These are phyloP conservation scores for Akebia trifoliata DNA, from an alignment of 164 flowering plant genomes.

Conservation along the genomic window DNA sequence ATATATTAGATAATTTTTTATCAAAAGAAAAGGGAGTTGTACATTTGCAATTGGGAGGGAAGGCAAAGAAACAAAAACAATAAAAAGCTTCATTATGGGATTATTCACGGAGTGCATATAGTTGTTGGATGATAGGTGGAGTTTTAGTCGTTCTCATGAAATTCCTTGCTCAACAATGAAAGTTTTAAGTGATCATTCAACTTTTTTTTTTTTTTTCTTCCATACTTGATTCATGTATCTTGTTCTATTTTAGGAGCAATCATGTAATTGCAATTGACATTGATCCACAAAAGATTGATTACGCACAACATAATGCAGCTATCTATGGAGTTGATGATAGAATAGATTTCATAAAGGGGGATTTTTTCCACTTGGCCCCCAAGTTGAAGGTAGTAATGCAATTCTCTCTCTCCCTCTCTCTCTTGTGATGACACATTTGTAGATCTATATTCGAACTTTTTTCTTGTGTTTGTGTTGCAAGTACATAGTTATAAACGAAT, in stretches of 20 bases:
- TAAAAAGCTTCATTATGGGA: too few species aligned
- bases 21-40: too few species aligned
- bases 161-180: neutral
- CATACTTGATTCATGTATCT: neutral
- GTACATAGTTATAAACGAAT: too few species aligned
- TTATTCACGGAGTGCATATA: too few species aligned
- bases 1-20: too few species aligned
- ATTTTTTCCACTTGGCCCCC: slow-evolving; percentile 63
- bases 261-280: slow-evolving; percentile 91
- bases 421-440: neutral
- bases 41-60: too few species aligned
- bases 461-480: too few species aligned
- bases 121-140: too few species aligned
- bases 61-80: too few species aligned
- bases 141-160: too few species aligned
- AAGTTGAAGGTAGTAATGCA: slow-evolving; percentile 57
- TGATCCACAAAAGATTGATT: slow-evolving; percentile 75
- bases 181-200: neutral
- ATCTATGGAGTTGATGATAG: slow-evolving; percentile 68
- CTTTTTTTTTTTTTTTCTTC: too few species aligned
- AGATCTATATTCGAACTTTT: too few species aligned
- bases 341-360: slow-evolving; percentile 77
- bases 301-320: slow-evolving; percentile 82
- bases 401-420: neutral
- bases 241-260: slow-evolving; percentile 41